Conservation (phyloP, 2,329 filamentous ascomycete genomes). For the Colletotrichum aenigma region DNA sequence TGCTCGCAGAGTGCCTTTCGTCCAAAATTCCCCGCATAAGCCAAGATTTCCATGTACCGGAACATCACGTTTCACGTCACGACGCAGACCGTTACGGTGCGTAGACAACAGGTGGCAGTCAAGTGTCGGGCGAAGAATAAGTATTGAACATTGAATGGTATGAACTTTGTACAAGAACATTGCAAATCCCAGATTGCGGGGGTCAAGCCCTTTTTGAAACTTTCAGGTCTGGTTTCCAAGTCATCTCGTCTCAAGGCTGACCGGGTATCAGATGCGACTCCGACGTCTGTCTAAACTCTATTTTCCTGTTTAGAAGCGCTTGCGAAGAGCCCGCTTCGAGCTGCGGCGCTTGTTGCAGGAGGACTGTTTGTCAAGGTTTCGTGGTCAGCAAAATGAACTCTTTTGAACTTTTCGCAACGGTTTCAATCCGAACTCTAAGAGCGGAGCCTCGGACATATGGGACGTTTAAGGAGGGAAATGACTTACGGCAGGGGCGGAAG, state of each 20-base stretch:
- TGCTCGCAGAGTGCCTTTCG: neutral
- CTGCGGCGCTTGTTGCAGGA: conserved; percentile 11
- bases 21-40: neutral
- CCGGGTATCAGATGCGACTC: conserved; percentile 10
- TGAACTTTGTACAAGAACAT: conserved; percentile 21
- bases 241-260: conserved; percentile 10
- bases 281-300: conserved; percentile 11
- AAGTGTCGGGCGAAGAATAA: neutral
- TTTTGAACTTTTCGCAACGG: neutral
- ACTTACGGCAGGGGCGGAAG: conserved; percentile 7
- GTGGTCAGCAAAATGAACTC: neutral
- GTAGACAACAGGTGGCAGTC: neutral
- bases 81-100: neutral
- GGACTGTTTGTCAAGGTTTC: neutral
- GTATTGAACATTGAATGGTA: conserved; percentile 17
- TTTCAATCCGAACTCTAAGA: conserved; percentile 1
- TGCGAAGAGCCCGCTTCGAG: conserved; percentile 15
- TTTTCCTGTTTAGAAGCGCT: conserved; percentile 7
- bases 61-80: neutral
- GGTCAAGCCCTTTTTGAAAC: neutral
- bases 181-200: conserved; percentile 10
- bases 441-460: neutral
- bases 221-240: conserved; percentile 3
- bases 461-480: neutral
- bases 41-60: neutral